A percentile compares a stretch with the other conserved stretches of the same genome.
phyloP scores from a whole-genome alignment of 352 stramenopile species.

The Elongisporangium prolatum region DNA sequence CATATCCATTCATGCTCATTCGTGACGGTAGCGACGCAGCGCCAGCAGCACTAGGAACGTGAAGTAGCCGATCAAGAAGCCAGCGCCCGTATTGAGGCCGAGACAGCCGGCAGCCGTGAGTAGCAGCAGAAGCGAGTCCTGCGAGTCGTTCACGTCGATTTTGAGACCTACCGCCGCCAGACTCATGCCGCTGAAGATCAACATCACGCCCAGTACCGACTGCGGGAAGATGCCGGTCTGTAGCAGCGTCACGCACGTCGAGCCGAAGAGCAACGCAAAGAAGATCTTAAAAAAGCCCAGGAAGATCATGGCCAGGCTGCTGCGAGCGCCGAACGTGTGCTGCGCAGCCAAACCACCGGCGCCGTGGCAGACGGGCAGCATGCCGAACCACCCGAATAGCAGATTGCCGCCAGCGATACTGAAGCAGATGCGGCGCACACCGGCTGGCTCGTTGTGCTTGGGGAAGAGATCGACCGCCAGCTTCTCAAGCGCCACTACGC shows the following conservation, averaged over 20 bases:
- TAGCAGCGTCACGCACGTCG: conserved; percentile 50
- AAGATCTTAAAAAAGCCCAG: conserved; percentile 88
- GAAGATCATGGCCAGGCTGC: conserved; percentile 87
- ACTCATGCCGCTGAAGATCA: conserved; percentile 53
- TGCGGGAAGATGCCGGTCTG: conserved; percentile 53
- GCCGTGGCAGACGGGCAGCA: conserved; percentile 92
- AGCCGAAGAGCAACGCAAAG: conserved; percentile 87
- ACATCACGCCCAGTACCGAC: conserved; percentile 51
- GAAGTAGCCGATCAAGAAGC: conserved; percentile 42
- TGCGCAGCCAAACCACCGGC: conserved; percentile 90
- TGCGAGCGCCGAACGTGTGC: conserved; percentile 88
- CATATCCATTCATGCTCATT: neutral
- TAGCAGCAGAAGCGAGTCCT: conserved; percentile 36
- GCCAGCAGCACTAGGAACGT: conserved; percentile 27
- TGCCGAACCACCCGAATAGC: conserved; percentile 85
- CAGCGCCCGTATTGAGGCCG: conserved; percentile 49
- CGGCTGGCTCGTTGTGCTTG: conserved; percentile 52
- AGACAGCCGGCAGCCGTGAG: conserved; percentile 35
- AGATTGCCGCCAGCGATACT: conserved; percentile 77
- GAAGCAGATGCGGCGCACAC: conserved; percentile 65
- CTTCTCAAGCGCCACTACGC: conserved; percentile 88
- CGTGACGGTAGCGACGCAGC: conserved; percentile 13
- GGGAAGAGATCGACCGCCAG: conserved; percentile 88
- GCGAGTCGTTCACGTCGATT: conserved; percentile 29
- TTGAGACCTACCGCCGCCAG: conserved; percentile 47